Percentiles rank a stretch among this genome's conserved stretches.
Evolutionary conservation across 2,329 filamentous ascomycete species (phyloP).

Genomic region (Sporothrix inflata): DNA sequence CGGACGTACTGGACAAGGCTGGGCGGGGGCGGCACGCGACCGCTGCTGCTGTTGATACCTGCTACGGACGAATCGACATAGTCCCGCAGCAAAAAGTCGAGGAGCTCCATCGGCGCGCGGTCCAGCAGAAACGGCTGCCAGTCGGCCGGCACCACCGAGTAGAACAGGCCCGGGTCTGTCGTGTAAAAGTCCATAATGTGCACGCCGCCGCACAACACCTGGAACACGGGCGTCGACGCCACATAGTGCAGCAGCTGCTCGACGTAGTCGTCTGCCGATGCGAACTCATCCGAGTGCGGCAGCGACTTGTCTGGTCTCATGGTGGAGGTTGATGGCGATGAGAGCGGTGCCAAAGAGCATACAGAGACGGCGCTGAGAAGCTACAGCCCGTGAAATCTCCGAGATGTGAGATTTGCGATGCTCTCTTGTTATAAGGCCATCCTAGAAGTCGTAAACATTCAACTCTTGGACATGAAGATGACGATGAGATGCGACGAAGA

Average conservation of each 20-base stretch:
- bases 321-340: neutral
- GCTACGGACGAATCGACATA: constrained; percentile 57
- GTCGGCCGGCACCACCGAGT: constrained; percentile 71
- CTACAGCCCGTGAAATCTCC: too few relatives aligned
- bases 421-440: neutral
- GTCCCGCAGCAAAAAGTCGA: constrained; percentile 81
- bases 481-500: neutral
- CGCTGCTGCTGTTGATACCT: constrained; percentile 27
- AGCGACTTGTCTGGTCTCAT: constrained; percentile 49
- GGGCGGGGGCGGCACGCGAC: constrained; percentile 46
- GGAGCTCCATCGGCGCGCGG: constrained; percentile 71
- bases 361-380: too few relatives aligned
- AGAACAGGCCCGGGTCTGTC: constrained; percentile 79
- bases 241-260: constrained; percentile 76
- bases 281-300: constrained; percentile 72
- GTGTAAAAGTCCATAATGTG: constrained; percentile 98
- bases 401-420: neutral
- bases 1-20: constrained; percentile 73
- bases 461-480: neutral
- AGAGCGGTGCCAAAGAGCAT: too few relatives aligned
- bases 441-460: neutral
- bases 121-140: constrained; percentile 80
- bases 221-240: constrained; percentile 73
- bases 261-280: constrained; percentile 74
- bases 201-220: constrained; percentile 92